phyloP scores from a whole-genome alignment of 805 yeast genomes.

The Suhomyces prunicola region DNA sequence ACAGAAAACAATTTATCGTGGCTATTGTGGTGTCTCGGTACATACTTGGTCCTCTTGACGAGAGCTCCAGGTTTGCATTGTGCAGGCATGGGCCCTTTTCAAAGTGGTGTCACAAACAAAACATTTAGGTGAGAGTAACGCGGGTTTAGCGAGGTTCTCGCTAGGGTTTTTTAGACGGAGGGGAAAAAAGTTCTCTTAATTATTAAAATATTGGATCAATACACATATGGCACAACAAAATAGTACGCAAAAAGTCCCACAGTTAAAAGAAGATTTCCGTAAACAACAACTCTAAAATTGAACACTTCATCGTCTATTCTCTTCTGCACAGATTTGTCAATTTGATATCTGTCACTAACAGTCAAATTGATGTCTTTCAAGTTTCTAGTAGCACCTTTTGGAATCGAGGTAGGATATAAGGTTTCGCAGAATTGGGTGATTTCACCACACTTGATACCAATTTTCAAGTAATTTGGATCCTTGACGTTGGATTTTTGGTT shows the following conservation, averaged over 20 bases:
- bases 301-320: conserved; percentile 8
- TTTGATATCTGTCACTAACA: conserved; percentile 7
- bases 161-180: background rate
- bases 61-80: background rate
- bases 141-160: background rate
- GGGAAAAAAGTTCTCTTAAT: background rate
- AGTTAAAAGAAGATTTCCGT: background rate
- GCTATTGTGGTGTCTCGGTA: background rate
- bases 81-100: background rate
- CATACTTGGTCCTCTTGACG: background rate
- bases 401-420: conserved; percentile 55
- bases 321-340: conserved; percentile 9
- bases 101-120: background rate
- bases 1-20: background rate
- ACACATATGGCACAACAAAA: background rate
- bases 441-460: conserved; percentile 83
- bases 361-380: conserved; percentile 7
- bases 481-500: conserved; percentile 74
- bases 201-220: background rate
- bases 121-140: background rate
- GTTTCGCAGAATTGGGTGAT: conserved; percentile 84
- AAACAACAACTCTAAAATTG: conserved; percentile 1
- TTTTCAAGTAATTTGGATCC: conserved; percentile 82
- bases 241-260: background rate
- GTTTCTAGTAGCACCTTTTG: conserved; percentile 26